phyloP scores from a whole-genome alignment of 495 filamentous ascomycete genomes.

The Aspergillus leporis region DNA sequence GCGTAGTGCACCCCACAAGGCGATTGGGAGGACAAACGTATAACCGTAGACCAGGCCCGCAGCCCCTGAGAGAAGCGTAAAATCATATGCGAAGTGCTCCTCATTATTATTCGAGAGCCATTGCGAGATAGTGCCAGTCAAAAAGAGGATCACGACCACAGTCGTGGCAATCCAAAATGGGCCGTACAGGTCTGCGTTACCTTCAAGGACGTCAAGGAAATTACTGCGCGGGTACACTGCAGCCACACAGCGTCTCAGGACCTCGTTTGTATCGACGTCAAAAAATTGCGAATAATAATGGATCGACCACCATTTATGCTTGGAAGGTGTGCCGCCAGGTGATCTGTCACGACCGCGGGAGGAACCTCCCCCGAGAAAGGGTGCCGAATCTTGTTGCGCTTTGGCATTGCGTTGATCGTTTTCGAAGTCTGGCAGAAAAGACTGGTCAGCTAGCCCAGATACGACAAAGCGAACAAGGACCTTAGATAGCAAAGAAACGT shows the following conservation, averaged over 20 bases:
- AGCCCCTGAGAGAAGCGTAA: slow-evolving; percentile 76
- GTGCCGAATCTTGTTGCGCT: slow-evolving; percentile 56
- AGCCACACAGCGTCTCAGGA: slow-evolving; percentile 78
- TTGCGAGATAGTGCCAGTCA: slow-evolving; percentile 91
- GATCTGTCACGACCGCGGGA: slow-evolving; percentile 45
- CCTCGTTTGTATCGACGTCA: slow-evolving; percentile 90
- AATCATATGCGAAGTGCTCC: slow-evolving; percentile 79
- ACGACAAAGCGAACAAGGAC: neutral
- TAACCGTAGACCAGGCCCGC: slow-evolving; percentile 94
- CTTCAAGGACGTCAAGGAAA: slow-evolving; percentile 94
- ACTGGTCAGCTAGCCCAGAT: neutral
- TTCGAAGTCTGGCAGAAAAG: slow-evolving; percentile 48
- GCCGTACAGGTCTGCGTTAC: slow-evolving; percentile 94
- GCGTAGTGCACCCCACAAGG: slow-evolving; percentile 82
- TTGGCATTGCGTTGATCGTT: slow-evolving; percentile 55
- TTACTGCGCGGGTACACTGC: slow-evolving; percentile 86
- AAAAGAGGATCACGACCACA: slow-evolving; percentile 90
- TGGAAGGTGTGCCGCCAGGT: slow-evolving; percentile 55
- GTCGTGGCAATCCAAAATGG: slow-evolving; percentile 99
- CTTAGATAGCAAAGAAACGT: slow-evolving; percentile 21
- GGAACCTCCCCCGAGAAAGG: slow-evolving; percentile 60
- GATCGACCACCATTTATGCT: slow-evolving; percentile 88
- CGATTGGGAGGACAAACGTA: slow-evolving; percentile 78
- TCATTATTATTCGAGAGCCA: slow-evolving; percentile 68
- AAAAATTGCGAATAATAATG: slow-evolving; percentile 97